Percentiles rank a stretch among this genome's conserved stretches.
Evolutionary conservation across 169 alveolate genomes (phyloP).

Genomic region (Cytauxzoon felis): DNA sequence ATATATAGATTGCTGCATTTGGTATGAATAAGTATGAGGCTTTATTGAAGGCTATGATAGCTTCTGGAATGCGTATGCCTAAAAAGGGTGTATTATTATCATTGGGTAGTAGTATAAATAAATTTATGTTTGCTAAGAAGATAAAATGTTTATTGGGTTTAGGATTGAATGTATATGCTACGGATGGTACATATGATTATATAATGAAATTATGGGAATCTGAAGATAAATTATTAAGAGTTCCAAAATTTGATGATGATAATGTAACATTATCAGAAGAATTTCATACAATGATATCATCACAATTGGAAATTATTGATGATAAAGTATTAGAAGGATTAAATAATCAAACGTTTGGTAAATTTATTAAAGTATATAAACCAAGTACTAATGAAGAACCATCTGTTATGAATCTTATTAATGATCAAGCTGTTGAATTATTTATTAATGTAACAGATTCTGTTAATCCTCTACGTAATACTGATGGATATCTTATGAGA

Average conservation of each 20-base stretch:
- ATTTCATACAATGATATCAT: constrained; percentile 2
- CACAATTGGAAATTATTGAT: constrained; percentile 39
- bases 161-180: constrained; percentile 72
- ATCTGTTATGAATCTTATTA: constrained; percentile 54
- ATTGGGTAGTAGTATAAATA: constrained; percentile 62
- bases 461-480: constrained; percentile 40
- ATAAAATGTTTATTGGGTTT: constrained; percentile 58
- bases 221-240: neutral
- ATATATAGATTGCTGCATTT: constrained; percentile 62
- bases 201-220: constrained; percentile 11
- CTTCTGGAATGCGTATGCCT: constrained; percentile 78
- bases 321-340: constrained; percentile 39
- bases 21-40: constrained; percentile 84
- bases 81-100: constrained; percentile 63
- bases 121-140: constrained; percentile 63
- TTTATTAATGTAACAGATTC: constrained; percentile 66
- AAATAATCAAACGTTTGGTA: constrained; percentile 25
- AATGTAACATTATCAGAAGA: neutral
- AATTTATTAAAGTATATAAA: constrained; percentile 55
- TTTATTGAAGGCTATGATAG: constrained; percentile 79
- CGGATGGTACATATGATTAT: constrained; percentile 69
- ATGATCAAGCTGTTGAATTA: constrained; percentile 66
- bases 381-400: constrained; percentile 30
- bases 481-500: constrained; percentile 72
- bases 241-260: no score